Percentiles rank a stretch among this genome's conserved stretches.
These are phyloP conservation scores for Nakazawaea holstii DNA, from an alignment of 805 yeast genomes.

Conservation along the genomic window DNA sequence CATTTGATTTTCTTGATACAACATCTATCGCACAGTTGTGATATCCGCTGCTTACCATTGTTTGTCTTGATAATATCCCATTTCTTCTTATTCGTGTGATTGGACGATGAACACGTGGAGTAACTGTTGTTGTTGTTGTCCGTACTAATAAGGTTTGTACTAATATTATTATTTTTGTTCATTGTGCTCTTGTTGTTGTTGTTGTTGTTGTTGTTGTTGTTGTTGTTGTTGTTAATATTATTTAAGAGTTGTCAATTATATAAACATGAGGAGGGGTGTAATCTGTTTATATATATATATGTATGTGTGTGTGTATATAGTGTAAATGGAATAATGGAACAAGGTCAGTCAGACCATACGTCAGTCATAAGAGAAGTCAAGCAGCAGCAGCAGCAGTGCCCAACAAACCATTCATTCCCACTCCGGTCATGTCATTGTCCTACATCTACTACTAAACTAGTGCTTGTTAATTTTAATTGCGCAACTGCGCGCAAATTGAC, in stretches of 20 bases:
- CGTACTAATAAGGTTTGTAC: too few relatives aligned
- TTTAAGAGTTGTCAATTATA: too few relatives aligned
- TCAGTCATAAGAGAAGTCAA: too few relatives aligned
- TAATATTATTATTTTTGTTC: too few relatives aligned
- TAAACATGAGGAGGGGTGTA: slow-evolving; percentile 3
- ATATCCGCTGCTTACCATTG: slow-evolving; percentile 42
- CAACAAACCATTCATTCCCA: too few relatives aligned
- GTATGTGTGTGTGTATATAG: not conserved
- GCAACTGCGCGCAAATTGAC: too few relatives aligned
- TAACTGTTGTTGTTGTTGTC: not conserved
- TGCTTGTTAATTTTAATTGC: too few relatives aligned
- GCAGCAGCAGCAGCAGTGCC: too few relatives aligned
- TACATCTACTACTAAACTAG: not conserved
- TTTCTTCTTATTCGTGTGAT: slow-evolving; percentile 1
- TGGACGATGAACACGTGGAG: not conserved
- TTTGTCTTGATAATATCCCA: slow-evolving; percentile 27
- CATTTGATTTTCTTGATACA: slow-evolving; percentile 73
- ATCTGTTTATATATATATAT: not conserved
- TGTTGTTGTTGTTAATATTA: not conserved
- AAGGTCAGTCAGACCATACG: not conserved
- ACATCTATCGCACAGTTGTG: slow-evolving; percentile 82
- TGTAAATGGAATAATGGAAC: slow-evolving; percentile 2
- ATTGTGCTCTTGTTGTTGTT: not conserved
- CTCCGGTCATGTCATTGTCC: not conserved
- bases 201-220: not conserved